Evolutionary conservation across 2,329 filamentous ascomycete genomes (phyloP).

Genomic region (Zasmidium angulare): DNA sequence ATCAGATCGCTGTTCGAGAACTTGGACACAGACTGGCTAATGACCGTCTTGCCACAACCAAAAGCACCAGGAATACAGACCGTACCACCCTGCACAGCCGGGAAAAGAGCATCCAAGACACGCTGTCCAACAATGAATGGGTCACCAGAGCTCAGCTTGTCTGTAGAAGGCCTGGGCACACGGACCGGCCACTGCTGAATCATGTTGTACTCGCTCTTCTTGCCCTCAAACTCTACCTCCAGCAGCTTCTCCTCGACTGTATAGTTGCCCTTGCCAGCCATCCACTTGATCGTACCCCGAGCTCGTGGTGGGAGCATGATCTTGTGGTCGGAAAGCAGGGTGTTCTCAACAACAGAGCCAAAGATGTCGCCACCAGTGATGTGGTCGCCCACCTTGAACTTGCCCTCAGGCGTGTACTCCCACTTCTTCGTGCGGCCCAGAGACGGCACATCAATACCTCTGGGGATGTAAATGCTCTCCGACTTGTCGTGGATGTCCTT

Average conservation of each 20-base stretch:
- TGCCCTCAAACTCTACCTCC: conserved; percentile 95
- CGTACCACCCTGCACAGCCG: conserved; percentile 93
- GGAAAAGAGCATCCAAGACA: conserved; percentile 94
- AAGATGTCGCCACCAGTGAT: conserved; percentile 95
- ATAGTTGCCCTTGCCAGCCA: conserved; percentile 85
- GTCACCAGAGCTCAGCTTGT: conserved; percentile 84
- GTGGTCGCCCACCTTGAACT: conserved; percentile 92
- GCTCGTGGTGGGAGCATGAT: conserved; percentile 89
- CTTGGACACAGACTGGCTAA: conserved; percentile 97
- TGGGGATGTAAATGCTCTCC: conserved; percentile 94
- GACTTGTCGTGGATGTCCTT: conserved; percentile 75
- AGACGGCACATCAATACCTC: conserved; percentile 83
- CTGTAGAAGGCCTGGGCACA: conserved; percentile 86
- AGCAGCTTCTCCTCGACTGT: conserved; percentile 92
- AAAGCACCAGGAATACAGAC: conserved; percentile 98
- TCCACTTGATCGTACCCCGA: conserved; percentile 86
- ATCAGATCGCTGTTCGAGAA: conserved; percentile 99
- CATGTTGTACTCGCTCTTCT: conserved; percentile 92
- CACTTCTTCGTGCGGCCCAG: conserved; percentile 91
- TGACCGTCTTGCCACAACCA: conserved; percentile 98
- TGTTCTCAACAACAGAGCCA: conserved; percentile 94
- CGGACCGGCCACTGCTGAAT: conserved; percentile 99
- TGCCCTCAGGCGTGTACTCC: conserved; percentile 78
- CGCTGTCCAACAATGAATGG: conserved; percentile 96
- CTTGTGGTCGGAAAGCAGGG: conserved; percentile 87